These are phyloP conservation scores for Candida tropicalis DNA, from an alignment of 1,139 yeast species.

Conservation along the genomic window DNA sequence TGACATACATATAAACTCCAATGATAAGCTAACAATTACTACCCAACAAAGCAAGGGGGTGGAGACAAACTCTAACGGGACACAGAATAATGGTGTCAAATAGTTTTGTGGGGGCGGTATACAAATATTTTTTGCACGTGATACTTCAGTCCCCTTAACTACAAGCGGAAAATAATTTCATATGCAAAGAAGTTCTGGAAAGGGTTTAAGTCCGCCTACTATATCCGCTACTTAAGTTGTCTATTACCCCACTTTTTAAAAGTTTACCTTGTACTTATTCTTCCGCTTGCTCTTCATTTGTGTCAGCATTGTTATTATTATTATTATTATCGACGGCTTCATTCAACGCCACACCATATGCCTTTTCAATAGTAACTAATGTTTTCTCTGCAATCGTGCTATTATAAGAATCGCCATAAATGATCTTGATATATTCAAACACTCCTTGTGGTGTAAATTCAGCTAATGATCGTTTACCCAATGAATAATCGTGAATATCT, in stretches of 20 bases:
- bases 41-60: no score
- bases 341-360: constrained; percentile 22
- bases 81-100: no score
- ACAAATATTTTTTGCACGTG: no score
- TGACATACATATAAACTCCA: no score
- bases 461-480: constrained; percentile 37
- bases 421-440: constrained; percentile 26
- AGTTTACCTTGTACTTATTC: background rate
- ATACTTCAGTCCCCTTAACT: no score
- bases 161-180: no score
- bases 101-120: no score
- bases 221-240: background rate
- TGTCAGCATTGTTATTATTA: constrained; percentile 3
- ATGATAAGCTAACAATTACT: no score
- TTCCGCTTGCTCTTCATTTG: background rate
- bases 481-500: constrained; percentile 25
- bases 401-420: constrained; percentile 33
- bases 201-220: no score
- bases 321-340: constrained; percentile 8
- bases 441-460: constrained; percentile 39
- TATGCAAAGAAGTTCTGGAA: no score
- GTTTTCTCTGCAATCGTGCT: constrained; percentile 23
- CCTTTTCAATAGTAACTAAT: constrained; percentile 30
- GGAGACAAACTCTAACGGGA: no score
- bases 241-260: background rate